Evolutionary conservation across 2,329 filamentous ascomycete genomes (phyloP), one percentile per base, ranked within the genome.

Genomic region (Fusarium sp.): DNA sequence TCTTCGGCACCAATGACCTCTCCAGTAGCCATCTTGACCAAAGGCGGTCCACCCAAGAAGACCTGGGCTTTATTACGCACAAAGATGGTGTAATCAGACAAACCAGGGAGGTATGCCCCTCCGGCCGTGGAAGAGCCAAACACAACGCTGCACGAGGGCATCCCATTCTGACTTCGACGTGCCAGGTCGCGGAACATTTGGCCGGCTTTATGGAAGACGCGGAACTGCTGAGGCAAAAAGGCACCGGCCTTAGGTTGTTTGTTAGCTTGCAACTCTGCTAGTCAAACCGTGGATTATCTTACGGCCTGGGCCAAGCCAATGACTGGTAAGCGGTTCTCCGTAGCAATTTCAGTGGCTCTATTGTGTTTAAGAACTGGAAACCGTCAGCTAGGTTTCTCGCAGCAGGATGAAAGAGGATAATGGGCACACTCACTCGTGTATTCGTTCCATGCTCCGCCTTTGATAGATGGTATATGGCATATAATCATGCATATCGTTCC

Each of bases 11-110:
- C 80, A 18, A 82, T 78, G 0, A 80, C 66, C 53, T 85, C 82
- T 3, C 83, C 82, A 0, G 82, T 85, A 0, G 83, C 82, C 82
- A 84, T 84, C 62, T 84, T 83, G 1, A 84, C 82, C 8, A 84
- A 74, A 0, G 83, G 83, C 0, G 83, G 83, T 0, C 83, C 82
- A 7, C 78, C 83, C 1, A 84, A 75, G 52, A 84, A 85, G 0
- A 80, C 82, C 58, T 84, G 82, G 0, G 81, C 82, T 62, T 85
- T 81, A 13, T 79, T 76, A 43, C 82, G 34, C 1, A 64, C 73
- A 44, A 76, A 72, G 7, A 76, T 83, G 77, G 81, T 83, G 56
- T 84, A 83, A 60, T 75, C 73, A 2, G 82, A 73, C 23, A 73
- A 41, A 1, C 66, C 71, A 10, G 71, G 71, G 18, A 66, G 65